A percentile compares a stretch with the other conserved stretches of the same genome.
Conservation (phyloP, 768 basidiomycete genomes). For the Suillus subalutaceus region DNA sequence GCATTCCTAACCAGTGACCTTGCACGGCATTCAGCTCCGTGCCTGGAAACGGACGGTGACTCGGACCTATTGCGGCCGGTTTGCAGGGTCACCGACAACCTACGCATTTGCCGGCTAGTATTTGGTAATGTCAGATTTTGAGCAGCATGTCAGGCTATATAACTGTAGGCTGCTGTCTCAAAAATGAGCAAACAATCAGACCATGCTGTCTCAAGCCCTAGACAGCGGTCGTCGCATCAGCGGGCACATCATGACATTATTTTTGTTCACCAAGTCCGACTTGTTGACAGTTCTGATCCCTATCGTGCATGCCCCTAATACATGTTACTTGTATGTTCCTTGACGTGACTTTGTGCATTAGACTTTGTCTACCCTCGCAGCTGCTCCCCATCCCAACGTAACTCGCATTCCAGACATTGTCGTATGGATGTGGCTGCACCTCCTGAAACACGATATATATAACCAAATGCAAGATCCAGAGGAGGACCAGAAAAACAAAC, state of each 20-base stretch:
- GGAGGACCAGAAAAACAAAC: conserved; percentile 41
- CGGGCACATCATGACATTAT: conserved; percentile 16
- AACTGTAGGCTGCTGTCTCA: background rate
- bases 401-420: conserved; percentile 21
- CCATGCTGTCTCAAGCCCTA: background rate
- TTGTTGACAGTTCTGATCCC: conserved; percentile 8
- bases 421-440: conserved; percentile 43
- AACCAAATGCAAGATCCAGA: conserved; percentile 38
- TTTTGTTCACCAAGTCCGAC: conserved; percentile 12
- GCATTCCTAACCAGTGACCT: no score
- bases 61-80: no score
- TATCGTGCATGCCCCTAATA: background rate
- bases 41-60: no score
- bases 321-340: background rate
- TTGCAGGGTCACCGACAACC: no score
- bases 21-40: no score
- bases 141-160: background rate
- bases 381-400: conserved; percentile 21
- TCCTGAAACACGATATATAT: conserved; percentile 38
- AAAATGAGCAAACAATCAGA: background rate
- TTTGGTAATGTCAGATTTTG: no score
- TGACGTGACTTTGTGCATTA: conserved; percentile 4
- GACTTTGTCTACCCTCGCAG: conserved; percentile 27
- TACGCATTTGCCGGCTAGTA: no score
- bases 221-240: background rate